A percentile compares a stretch with the other conserved stretches of the same genome.
These are phyloP conservation scores for Fusarium sp. DNA, from an alignment of 2,329 filamentous ascomycete genomes.

Conservation along the genomic window DNA sequence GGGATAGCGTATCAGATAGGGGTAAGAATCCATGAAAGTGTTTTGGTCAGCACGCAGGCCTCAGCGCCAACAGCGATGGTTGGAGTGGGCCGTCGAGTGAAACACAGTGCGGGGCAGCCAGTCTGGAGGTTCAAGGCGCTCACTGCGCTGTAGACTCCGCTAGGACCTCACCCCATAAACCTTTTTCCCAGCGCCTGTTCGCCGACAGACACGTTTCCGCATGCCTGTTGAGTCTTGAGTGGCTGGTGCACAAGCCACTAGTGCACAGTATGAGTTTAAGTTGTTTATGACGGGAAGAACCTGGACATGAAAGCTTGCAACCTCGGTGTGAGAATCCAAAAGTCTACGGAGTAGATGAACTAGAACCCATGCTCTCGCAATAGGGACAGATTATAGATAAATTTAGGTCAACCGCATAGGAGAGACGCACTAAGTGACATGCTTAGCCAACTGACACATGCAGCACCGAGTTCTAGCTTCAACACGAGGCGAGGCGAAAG, in stretches of 20 bases:
- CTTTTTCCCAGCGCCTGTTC: slow-evolving; percentile 9
- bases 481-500: slow-evolving; percentile 25
- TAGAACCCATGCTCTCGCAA: slow-evolving; percentile 20
- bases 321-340: slow-evolving; percentile 13
- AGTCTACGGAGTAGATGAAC: slow-evolving; percentile 1
- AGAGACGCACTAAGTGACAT: slow-evolving; percentile 13
- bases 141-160: slow-evolving; percentile 6
- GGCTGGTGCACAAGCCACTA: slow-evolving; percentile 27
- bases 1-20: slow-evolving; percentile 43
- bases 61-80: slow-evolving; percentile 30
- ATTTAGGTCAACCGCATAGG: slow-evolving; percentile 5
- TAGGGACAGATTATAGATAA: background rate
- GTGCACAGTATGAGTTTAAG: slow-evolving; percentile 30
- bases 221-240: slow-evolving; percentile 19
- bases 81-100: slow-evolving; percentile 30
- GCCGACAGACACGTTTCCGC: slow-evolving; percentile 29
- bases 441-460: slow-evolving; percentile 10
- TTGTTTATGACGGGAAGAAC: too few relatives aligned
- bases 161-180: slow-evolving; percentile 23
- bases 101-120: slow-evolving; percentile 40
- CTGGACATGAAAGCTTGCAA: too few relatives aligned
- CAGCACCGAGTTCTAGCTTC: background rate
- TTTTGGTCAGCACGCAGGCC: slow-evolving; percentile 32
- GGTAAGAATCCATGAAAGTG: slow-evolving; percentile 38
- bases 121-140: slow-evolving; percentile 13